phyloP scores from a whole-genome alignment of 768 basidiomycete species.

The Xanthoconium stramineum region DNA sequence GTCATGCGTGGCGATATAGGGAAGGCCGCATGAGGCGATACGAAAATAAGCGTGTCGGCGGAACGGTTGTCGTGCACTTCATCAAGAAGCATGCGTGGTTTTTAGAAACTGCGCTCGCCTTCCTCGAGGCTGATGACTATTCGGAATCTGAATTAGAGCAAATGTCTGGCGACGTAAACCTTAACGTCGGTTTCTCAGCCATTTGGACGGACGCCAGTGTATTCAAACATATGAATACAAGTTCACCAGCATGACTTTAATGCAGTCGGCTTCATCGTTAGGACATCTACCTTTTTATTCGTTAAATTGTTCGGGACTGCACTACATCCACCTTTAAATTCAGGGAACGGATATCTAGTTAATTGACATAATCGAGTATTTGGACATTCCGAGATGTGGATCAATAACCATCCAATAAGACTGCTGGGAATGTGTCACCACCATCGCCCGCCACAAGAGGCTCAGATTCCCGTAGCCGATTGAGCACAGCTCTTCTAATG shows the following conservation, averaged over 20 bases:
- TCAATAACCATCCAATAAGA: conserved; percentile 27
- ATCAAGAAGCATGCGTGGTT: conserved; percentile 98
- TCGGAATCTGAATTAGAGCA: conserved; percentile 42
- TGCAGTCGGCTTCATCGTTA: background rate
- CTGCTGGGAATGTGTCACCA: conserved; percentile 8
- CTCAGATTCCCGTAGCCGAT: conserved; percentile 33
- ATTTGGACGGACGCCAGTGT: conserved; percentile 30
- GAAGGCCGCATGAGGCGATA: conserved; percentile 69
- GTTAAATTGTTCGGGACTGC: conserved; percentile 13
- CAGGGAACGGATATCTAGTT: conserved; percentile 4
- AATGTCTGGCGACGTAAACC: conserved; percentile 5
- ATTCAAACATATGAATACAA: conserved; percentile 18
- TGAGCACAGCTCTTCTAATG: conserved; percentile 57
- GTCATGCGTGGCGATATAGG: conserved; percentile 67
- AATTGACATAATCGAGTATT: background rate
- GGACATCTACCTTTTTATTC: conserved; percentile 18
- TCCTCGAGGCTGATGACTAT: conserved; percentile 76
- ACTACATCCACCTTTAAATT: conserved; percentile 4
- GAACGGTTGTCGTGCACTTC: conserved; percentile 94
- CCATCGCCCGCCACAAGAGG: conserved; percentile 35
- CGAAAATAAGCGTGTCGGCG: conserved; percentile 71
- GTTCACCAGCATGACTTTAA: background rate
- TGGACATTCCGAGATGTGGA: background rate
- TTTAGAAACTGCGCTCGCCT: conserved; percentile 84
- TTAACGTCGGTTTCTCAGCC: conserved; percentile 22